Conservation (phyloP, 2,329 filamentous ascomycete species). For the Pseudogymnoascus sp. region DNA sequence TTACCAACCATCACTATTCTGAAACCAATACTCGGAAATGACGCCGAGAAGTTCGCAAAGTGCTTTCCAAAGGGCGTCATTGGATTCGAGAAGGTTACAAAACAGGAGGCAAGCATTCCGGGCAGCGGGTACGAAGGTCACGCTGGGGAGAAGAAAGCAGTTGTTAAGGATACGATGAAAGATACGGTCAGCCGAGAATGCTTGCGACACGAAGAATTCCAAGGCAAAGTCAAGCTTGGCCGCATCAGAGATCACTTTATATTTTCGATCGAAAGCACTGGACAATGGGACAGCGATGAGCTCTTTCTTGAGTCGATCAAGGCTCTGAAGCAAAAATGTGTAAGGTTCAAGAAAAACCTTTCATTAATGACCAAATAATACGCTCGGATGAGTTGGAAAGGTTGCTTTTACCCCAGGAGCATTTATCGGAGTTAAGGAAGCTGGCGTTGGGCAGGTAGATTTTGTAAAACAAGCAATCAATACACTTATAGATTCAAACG, state of each 20-base stretch:
- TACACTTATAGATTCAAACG: background rate
- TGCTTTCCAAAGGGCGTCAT: conserved; percentile 92
- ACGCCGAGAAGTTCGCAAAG: conserved; percentile 79
- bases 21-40: conserved; percentile 72
- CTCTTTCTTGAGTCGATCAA: conserved; percentile 86
- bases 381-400: conserved; percentile 2
- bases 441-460: conserved; percentile 22
- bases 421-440: conserved; percentile 26
- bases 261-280: conserved; percentile 88
- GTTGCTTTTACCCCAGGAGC: conserved; percentile 13
- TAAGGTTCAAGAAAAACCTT: conserved; percentile 63
- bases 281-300: conserved; percentile 89
- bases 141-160: conserved; percentile 75
- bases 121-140: conserved; percentile 64
- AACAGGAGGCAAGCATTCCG: conserved; percentile 50
- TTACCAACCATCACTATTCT: conserved; percentile 80
- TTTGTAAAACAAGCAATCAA: conserved; percentile 12
- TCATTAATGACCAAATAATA: conserved; percentile 47
- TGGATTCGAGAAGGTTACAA: conserved; percentile 62
- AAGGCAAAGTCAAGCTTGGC: conserved; percentile 90
- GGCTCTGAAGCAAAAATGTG: conserved; percentile 77
- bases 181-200: conserved; percentile 94
- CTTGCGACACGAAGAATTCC: conserved; percentile 83
- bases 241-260: conserved; percentile 93
- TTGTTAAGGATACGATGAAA: conserved; percentile 79